These are phyloP conservation scores for Afroboletus lepidellus DNA, from an alignment of 1,284 basidiomycete genomes.

Conservation along the genomic window DNA sequence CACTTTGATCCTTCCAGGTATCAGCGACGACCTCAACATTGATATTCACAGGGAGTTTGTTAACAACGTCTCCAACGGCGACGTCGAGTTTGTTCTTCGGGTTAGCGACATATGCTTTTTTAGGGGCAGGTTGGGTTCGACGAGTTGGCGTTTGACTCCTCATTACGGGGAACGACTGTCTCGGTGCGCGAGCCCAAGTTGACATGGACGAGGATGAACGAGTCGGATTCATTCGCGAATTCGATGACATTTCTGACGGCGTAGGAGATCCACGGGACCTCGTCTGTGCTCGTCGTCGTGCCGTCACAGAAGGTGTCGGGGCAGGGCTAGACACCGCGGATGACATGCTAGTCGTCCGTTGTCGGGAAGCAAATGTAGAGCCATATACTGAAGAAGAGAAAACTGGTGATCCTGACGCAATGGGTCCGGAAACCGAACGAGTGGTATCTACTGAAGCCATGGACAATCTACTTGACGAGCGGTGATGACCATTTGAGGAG, in stretches of 20 bases:
- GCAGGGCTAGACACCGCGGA: constrained; percentile 39
- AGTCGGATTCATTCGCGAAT: constrained; percentile 42
- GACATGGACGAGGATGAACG: constrained; percentile 49
- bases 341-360: constrained; percentile 67
- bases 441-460: constrained; percentile 28
- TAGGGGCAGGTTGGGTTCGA: constrained; percentile 36
- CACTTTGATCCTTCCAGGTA: constrained; percentile 86
- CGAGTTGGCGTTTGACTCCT: constrained; percentile 46
- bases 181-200: constrained; percentile 68
- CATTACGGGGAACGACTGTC: constrained; percentile 49
- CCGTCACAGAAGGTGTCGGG: constrained; percentile 35
- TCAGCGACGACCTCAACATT: constrained; percentile 81
- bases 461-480: constrained; percentile 31
- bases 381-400: constrained; percentile 46
- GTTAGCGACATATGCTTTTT: constrained; percentile 79
- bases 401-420: constrained; percentile 25
- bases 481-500: constrained; percentile 40
- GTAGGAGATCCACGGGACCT: constrained; percentile 55
- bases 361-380: constrained; percentile 78
- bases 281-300: constrained; percentile 44
- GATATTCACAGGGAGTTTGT: constrained; percentile 83
- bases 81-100: constrained; percentile 89
- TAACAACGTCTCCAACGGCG: constrained; percentile 88
- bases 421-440: constrained; percentile 37
- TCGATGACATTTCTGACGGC: constrained; percentile 49